These are phyloP conservation scores for Fusarium sp. DNA, from an alignment of 2,329 filamentous ascomycete genomes.

Conservation along the genomic window DNA sequence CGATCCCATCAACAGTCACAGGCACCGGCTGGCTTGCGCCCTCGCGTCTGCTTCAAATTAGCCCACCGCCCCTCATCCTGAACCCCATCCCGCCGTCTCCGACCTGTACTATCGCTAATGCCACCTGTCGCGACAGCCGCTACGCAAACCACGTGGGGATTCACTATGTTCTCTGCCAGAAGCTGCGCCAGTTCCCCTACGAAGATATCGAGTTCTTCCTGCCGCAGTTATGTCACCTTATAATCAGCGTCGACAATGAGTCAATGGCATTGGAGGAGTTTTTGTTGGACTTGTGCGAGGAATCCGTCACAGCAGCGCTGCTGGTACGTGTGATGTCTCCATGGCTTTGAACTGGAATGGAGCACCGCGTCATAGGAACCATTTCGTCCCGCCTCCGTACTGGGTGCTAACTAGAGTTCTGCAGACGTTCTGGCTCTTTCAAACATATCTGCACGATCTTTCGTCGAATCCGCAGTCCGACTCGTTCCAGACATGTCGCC, in stretches of 20 bases:
- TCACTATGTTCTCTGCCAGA: constrained; percentile 89
- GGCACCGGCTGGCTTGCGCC: neutral
- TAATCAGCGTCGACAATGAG: constrained; percentile 90
- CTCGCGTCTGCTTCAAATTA: neutral
- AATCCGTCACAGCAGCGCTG: constrained; percentile 86
- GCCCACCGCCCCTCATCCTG: neutral
- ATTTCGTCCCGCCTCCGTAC: neutral
- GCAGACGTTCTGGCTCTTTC: constrained; percentile 91
- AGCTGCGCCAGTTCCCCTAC: constrained; percentile 89
- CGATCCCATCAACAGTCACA: neutral
- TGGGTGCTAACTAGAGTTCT: constrained; percentile 32
- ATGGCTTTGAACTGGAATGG: constrained; percentile 14
- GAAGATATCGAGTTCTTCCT: constrained; percentile 95
- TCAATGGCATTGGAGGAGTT: constrained; percentile 93
- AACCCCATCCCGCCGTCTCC: constrained; percentile 28
- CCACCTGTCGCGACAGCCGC: constrained; percentile 66
- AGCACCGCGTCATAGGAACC: constrained; percentile 14
- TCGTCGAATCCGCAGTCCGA: constrained; percentile 79
- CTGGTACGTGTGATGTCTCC: constrained; percentile 68
- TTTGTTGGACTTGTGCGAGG: constrained; percentile 85
- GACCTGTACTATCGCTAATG: constrained; percentile 41
- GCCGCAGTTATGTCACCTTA: constrained; percentile 86
- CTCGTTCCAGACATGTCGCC: constrained; percentile 83
- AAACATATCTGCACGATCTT: constrained; percentile 88
- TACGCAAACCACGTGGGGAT: constrained; percentile 93